A percentile compares a stretch with the other conserved stretches of the same genome.
Conservation (phyloP, 2,329 filamentous ascomycete genomes). For the Botryosphaeria agaves region DNA sequence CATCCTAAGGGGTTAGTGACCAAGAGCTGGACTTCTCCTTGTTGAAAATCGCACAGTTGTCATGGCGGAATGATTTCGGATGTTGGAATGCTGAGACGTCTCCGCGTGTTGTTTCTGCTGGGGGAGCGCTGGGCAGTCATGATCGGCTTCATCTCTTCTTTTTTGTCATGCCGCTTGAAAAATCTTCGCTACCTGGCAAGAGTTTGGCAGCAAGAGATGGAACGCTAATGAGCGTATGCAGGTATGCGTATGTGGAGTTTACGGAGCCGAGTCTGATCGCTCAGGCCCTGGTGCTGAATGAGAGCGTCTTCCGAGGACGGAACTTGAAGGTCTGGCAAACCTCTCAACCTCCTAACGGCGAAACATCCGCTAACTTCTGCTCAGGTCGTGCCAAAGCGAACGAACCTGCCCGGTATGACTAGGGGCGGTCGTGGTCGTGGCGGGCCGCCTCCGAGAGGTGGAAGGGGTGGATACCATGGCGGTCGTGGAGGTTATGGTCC, state of each 20-base stretch:
- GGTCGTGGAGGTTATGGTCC: slow-evolving; percentile 34
- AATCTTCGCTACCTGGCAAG: slow-evolving; percentile 39
- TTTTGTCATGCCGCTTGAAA: slow-evolving; percentile 2
- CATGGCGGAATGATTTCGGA: no score
- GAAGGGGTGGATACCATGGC: slow-evolving; percentile 29
- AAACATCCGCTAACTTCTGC: slow-evolving; percentile 4
- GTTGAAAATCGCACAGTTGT: no score
- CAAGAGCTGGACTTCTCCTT: slow-evolving; percentile 20
- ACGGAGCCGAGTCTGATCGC: slow-evolving; percentile 84
- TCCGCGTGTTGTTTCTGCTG: no score
- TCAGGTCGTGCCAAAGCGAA: slow-evolving; percentile 77
- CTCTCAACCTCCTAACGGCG: slow-evolving; percentile 1
- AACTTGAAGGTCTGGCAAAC: slow-evolving; percentile 64
- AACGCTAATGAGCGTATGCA: slow-evolving; percentile 36
- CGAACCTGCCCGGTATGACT: slow-evolving; percentile 88
- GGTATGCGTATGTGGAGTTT: slow-evolving; percentile 98
- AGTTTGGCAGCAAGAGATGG: slow-evolving; percentile 34
- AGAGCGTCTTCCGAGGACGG: slow-evolving; percentile 86
- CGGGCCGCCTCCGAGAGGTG: slow-evolving; percentile 24
- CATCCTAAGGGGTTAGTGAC: slow-evolving; percentile 88
- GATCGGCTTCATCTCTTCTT: slow-evolving; percentile 3
- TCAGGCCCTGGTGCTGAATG: slow-evolving; percentile 86
- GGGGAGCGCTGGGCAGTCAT: background rate
- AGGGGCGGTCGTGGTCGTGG: slow-evolving; percentile 50
- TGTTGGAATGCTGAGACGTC: no score